Evolutionary conservation across 345 rosid species (phyloP).

Genomic region (Noccaea caerulescens): DNA sequence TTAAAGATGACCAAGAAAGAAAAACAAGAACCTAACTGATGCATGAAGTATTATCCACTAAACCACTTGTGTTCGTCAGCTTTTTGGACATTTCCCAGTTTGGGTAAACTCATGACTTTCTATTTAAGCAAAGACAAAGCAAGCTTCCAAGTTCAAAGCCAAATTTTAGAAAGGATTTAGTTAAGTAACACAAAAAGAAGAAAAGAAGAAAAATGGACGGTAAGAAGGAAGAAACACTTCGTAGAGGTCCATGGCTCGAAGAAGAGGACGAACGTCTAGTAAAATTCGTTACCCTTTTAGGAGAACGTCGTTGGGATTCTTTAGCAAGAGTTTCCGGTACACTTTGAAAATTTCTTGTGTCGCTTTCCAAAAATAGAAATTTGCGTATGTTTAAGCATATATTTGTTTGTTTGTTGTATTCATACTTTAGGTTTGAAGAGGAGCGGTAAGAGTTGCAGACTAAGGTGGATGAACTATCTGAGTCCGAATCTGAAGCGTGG

Average conservation of each 20-base stretch:
- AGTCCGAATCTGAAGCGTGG: constrained; percentile 64
- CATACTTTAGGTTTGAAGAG: constrained; percentile 55
- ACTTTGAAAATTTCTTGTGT: not conserved
- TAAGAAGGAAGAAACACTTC: constrained; percentile 47
- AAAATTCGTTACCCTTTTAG: constrained; percentile 52
- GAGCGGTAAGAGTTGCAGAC: constrained; percentile 79
- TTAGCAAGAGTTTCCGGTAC: constrained; percentile 62
- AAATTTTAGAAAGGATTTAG: not conserved
- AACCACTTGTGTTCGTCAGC: constrained; percentile 36
- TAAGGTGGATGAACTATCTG: constrained; percentile 77
- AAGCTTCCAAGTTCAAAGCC: constrained; percentile 23
- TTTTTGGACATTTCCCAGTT: constrained; percentile 39
- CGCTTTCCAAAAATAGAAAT: constrained; percentile 20
- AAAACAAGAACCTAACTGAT: constrained; percentile 43
- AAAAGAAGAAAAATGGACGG: constrained; percentile 23
- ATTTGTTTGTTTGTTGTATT: constrained; percentile 1
- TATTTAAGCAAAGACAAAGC: constrained; percentile 41
- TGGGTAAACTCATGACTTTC: constrained; percentile 39
- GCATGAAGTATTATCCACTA: constrained; percentile 42
- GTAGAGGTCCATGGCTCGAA: constrained; percentile 68
- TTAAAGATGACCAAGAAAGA: constrained; percentile 34
- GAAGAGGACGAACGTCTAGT: constrained; percentile 61
- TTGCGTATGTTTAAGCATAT: not conserved
- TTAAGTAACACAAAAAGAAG: not conserved
- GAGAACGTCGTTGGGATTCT: constrained; percentile 74